Evolutionary conservation across 139 green algal species (phyloP).

Genomic region (Chlamydomonas sp.): DNA sequence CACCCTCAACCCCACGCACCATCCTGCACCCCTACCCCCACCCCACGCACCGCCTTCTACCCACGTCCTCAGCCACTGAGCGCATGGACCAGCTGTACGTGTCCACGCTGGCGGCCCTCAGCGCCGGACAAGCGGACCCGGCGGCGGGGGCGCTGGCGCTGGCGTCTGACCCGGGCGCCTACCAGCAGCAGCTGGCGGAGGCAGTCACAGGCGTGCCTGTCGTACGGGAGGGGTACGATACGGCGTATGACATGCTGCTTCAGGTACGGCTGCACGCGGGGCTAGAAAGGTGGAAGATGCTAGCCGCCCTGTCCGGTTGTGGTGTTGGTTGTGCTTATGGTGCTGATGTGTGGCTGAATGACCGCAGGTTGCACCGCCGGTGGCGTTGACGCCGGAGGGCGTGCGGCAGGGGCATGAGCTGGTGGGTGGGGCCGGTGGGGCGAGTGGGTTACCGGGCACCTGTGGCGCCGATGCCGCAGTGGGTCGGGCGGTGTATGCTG

Average conservation of each 20-base stretch:
- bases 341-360: background rate
- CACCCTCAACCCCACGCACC: too few relatives aligned
- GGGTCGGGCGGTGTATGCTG: too few relatives aligned
- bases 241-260: constrained; percentile 51
- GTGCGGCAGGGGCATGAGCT: constrained; percentile 33
- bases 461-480: too few relatives aligned
- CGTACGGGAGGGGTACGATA: constrained; percentile 35
- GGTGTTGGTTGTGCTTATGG: background rate
- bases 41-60: background rate
- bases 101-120: background rate
- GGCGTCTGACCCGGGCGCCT: constrained; percentile 31
- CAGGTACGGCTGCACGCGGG: background rate
- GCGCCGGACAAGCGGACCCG: constrained; percentile 1
- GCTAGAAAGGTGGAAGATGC: too few relatives aligned
- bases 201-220: constrained; percentile 44
- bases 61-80: constrained; percentile 23
- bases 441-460: too few relatives aligned
- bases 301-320: too few relatives aligned
- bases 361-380: constrained; percentile 45
- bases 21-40: background rate
- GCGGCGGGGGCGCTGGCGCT: constrained; percentile 3
- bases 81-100: constrained; percentile 43
- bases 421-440: background rate
- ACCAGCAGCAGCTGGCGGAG: constrained; percentile 49
- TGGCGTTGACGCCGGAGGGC: constrained; percentile 56